Percentiles rank a stretch among this genome's conserved stretches.
phyloP scores from a whole-genome alignment of 2,329 filamentous ascomycete species.

The Alternaria arborescens region DNA sequence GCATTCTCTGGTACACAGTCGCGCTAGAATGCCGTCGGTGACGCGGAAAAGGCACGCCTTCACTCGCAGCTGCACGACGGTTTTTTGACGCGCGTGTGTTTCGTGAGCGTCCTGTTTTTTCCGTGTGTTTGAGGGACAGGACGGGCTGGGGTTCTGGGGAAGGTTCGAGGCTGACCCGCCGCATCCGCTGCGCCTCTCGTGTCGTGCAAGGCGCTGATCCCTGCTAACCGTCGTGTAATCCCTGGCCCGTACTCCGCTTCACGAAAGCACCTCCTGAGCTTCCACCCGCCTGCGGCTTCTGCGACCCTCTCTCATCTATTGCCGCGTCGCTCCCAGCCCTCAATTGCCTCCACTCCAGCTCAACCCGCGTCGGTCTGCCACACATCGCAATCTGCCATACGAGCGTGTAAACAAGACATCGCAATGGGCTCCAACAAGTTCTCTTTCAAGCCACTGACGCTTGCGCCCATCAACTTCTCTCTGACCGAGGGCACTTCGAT shows the following conservation, averaged over 20 bases:
- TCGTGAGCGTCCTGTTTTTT: background rate
- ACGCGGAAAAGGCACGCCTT: constrained; percentile 2
- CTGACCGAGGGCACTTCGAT: constrained; percentile 54
- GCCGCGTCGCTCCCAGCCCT: constrained; percentile 23
- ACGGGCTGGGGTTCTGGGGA: background rate
- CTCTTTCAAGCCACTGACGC: constrained; percentile 47
- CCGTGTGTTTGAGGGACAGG: background rate
- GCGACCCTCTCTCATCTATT: constrained; percentile 25
- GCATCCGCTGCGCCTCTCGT: constrained; percentile 20
- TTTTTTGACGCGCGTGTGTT: background rate
- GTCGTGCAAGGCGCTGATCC: constrained; percentile 26
- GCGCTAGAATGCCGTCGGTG: constrained; percentile 11
- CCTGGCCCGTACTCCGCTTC: constrained; percentile 35
- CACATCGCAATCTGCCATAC: constrained; percentile 6
- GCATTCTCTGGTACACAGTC: constrained; percentile 20
- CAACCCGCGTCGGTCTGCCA: constrained; percentile 17
- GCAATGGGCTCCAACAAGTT: constrained; percentile 40
- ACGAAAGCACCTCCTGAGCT: constrained; percentile 42
- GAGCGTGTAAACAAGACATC: background rate
- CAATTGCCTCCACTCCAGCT: constrained; percentile 25
- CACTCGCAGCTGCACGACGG: background rate
- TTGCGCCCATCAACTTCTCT: constrained; percentile 53
- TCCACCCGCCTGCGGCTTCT: constrained; percentile 29
- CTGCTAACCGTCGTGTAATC: constrained; percentile 25
- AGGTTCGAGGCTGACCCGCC: constrained; percentile 6